Evolutionary conservation across 139 green algal genomes (phyloP).

Genomic region (Asterochloris sp.): DNA sequence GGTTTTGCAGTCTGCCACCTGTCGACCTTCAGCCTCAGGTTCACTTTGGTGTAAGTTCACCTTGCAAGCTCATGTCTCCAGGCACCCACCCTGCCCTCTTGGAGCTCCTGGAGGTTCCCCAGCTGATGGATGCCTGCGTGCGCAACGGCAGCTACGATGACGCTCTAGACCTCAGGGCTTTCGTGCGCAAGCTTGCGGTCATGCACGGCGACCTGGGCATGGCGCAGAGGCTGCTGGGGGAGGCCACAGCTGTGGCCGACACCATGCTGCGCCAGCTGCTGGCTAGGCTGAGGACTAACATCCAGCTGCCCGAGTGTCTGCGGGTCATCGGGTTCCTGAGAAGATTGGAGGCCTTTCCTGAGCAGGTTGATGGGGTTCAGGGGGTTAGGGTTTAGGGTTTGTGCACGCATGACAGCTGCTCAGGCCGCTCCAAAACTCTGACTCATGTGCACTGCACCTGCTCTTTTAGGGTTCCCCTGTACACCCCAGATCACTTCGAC

Average conservation of each 20-base stretch:
- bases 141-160: constrained; percentile 95
- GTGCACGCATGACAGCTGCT: background rate
- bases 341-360: constrained; percentile 76
- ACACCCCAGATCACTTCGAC: background rate
- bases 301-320: constrained; percentile 92
- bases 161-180: constrained; percentile 87
- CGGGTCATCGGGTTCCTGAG: constrained; percentile 91
- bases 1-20: background rate
- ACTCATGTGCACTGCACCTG: too few relatives aligned
- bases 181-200: constrained; percentile 49
- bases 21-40: background rate
- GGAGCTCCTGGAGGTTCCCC: constrained; percentile 93
- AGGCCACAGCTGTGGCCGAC: constrained; percentile 52
- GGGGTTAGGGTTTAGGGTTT: background rate
- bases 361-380: constrained; percentile 33
- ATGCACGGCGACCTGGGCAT: constrained; percentile 64
- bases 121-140: constrained; percentile 96
- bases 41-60: background rate
- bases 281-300: constrained; percentile 62
- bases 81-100: constrained; percentile 69
- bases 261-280: constrained; percentile 87
- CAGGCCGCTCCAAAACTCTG: background rate
- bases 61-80: constrained; percentile 17
- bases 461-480: background rate
- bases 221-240: constrained; percentile 62